These are phyloP conservation scores for Mycena olivaceomarginata DNA, from an alignment of 768 basidiomycete genomes.

Conservation along the genomic window DNA sequence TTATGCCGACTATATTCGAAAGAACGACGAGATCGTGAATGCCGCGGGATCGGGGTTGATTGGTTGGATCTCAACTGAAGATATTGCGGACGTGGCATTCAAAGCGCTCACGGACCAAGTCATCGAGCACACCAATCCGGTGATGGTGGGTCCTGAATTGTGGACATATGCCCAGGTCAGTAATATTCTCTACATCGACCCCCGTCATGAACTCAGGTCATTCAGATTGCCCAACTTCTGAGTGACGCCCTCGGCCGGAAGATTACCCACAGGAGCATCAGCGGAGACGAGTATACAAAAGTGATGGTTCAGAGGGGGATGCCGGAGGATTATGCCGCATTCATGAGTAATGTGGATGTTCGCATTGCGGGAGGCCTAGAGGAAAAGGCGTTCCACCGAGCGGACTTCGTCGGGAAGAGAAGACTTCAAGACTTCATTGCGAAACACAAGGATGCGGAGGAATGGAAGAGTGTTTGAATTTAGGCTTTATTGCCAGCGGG, in stretches of 20 bases:
- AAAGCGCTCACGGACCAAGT: slow-evolving; percentile 50
- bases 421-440: slow-evolving; percentile 49
- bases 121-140: slow-evolving; percentile 50
- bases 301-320: slow-evolving; percentile 44
- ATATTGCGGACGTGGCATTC: slow-evolving; percentile 57
- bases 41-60: slow-evolving; percentile 51
- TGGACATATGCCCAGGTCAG: slow-evolving; percentile 55
- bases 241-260: slow-evolving; percentile 51
- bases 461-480: neutral
- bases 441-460: slow-evolving; percentile 35
- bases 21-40: slow-evolving; percentile 50
- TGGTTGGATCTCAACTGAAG: slow-evolving; percentile 54
- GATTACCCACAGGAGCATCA: slow-evolving; percentile 51
- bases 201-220: neutral
- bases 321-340: slow-evolving; percentile 41
- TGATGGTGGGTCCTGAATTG: slow-evolving; percentile 58
- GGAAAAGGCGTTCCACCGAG: slow-evolving; percentile 43
- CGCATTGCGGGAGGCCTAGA: slow-evolving; percentile 48
- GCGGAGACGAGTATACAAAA: slow-evolving; percentile 45
- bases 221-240: slow-evolving; percentile 51
- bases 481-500: no score
- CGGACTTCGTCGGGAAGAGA: slow-evolving; percentile 49
- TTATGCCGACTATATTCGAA: slow-evolving; percentile 46
- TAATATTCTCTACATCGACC: neutral
- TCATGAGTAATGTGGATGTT: slow-evolving; percentile 44